Percentiles rank a stretch among this genome's conserved stretches.
Conservation (phyloP, 2,329 filamentous ascomycete species). For the Aspergillus spinulosporus region DNA sequence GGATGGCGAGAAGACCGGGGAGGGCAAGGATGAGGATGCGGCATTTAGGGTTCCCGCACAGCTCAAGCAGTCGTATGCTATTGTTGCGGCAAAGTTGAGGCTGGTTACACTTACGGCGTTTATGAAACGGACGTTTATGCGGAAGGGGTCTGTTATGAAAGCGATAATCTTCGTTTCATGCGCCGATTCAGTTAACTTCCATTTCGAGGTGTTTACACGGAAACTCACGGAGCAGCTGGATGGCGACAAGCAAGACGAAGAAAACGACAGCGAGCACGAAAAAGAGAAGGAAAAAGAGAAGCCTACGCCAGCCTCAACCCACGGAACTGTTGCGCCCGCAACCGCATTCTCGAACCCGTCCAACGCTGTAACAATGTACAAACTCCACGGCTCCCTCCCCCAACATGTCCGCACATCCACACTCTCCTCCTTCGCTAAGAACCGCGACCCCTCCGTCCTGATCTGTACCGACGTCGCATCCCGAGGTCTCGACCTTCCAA, state of each 20-base stretch:
- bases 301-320: conserved; percentile 29
- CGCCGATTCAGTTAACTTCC: conserved; percentile 94
- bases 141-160: conserved; percentile 92
- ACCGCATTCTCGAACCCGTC: conserved; percentile 72
- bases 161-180: conserved; percentile 96
- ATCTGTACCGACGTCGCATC: conserved; percentile 95
- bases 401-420: conserved; percentile 87
- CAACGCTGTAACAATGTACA: conserved; percentile 77
- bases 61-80: conserved; percentile 85
- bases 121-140: conserved; percentile 81
- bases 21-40: conserved; percentile 52
- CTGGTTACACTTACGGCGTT: conserved; percentile 83
- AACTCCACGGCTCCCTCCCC: conserved; percentile 86
- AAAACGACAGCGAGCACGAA: neutral
- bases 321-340: conserved; percentile 57
- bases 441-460: conserved; percentile 74
- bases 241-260: conserved; percentile 26
- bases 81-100: conserved; percentile 85
- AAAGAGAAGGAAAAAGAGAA: conserved; percentile 25
- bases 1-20: conserved; percentile 50
- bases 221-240: conserved; percentile 32
- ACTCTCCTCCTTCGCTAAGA: conserved; percentile 73
- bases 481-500: conserved; percentile 90
- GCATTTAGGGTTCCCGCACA: conserved; percentile 84
- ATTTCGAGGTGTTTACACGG: conserved; percentile 76